These are phyloP conservation scores for Daedaleopsis sinensis DNA, from an alignment of 768 basidiomycete species.

Conservation along the genomic window DNA sequence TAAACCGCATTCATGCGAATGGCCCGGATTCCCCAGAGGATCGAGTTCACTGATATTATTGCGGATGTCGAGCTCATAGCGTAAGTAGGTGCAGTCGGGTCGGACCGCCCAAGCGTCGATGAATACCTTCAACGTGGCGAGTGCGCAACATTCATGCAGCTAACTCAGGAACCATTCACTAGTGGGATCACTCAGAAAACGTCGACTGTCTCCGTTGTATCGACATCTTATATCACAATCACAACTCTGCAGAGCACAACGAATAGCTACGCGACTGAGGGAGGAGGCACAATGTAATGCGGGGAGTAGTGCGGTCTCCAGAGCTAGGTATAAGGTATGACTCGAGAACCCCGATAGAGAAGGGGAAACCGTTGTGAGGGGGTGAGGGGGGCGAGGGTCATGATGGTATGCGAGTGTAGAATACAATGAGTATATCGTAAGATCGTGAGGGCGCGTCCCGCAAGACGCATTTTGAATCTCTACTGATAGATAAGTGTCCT, in stretches of 20 bases:
- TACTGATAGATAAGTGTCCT: slow-evolving; percentile 13
- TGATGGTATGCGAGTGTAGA: slow-evolving; percentile 17
- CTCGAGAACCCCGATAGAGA: slow-evolving; percentile 12
- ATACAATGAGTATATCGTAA: slow-evolving; percentile 32
- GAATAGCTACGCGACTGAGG: slow-evolving; percentile 12
- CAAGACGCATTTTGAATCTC: slow-evolving; percentile 28
- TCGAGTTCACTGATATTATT: too few species aligned
- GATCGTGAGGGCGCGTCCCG: slow-evolving; percentile 23
- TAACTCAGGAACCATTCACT: too few species aligned
- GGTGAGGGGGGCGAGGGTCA: slow-evolving; percentile 3
- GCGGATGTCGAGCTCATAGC: too few species aligned
- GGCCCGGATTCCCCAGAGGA: too few species aligned
- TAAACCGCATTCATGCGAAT: too few species aligned
- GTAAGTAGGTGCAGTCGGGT: too few species aligned
- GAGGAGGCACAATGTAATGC: not conserved
- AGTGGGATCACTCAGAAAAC: too few species aligned
- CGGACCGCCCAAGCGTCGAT: too few species aligned
- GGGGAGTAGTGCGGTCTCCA: not conserved
- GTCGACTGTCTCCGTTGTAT: too few species aligned
- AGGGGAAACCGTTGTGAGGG: not conserved
- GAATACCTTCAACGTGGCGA: too few species aligned
- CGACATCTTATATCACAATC: not conserved
- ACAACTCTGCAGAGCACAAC: not conserved
- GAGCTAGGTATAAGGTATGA: slow-evolving; percentile 3
- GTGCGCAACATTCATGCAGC: too few species aligned